Evolutionary conservation across 768 basidiomycete genomes (phyloP), one percentile per base, ranked within the genome.

Genomic region (Boletus pseudopeckii): DNA sequence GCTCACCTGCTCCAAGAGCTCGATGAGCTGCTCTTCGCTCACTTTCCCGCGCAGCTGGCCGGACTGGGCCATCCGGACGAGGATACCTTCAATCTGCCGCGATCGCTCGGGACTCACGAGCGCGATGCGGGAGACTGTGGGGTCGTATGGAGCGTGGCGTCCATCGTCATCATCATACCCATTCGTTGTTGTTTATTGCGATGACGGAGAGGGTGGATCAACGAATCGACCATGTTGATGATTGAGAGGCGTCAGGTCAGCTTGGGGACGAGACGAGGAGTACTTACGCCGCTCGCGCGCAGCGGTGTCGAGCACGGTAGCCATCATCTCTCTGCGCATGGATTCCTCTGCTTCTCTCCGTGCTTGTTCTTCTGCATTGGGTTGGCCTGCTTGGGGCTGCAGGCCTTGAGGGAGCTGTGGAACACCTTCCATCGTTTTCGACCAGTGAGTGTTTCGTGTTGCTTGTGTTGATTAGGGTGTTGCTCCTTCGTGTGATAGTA

Each of bases 41-140:
- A 96, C 86, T 28, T 84, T 76, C 1, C 85, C 86, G 41, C 86
- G 79, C 37, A 96, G 68, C 67, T 93, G 90, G 7, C 92, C 90
- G 1, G 81, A 77, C 71, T 92, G 90, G 8, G 85, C 90, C 88
- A 93, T 92, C 38, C 89, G 79, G 38, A 88, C 59, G 32, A 96
- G 75, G 53, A 93, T 83, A 4, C 72, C 74, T 71, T 94, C 90
- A 60, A 96, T 89, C 67, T 92, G 84, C 57, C 79, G 79, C 17
- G 91, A 87, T 65, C 90, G 77, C 38, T 89, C 84, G 0, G 90
- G 86, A 59, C 89, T 88, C 61, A 95, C 93, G 28, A 96, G 82
- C 5, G 86, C 81, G 58, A 96, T 95, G 45, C 94, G 84, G 10
- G 90, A 85, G 52, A 95, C 92, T 96, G 64, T 7, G 28, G 24